Base-by-base conservation (phyloP, 805 yeast genomes). In the Kuraishia hungarica region DNA sequence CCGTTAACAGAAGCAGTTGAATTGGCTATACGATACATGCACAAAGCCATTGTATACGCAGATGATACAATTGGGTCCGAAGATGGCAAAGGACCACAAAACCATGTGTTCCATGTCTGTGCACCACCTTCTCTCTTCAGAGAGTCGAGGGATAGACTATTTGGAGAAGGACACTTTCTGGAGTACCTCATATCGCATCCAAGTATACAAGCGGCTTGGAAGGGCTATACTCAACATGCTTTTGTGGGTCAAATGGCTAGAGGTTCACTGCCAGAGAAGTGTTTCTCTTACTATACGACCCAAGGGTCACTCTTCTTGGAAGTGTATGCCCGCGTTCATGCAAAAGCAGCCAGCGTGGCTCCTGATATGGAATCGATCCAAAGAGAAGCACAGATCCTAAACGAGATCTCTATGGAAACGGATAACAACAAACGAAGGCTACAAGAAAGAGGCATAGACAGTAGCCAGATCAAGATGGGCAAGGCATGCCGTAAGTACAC, bases 221-320 rank as follows among this genome's bases (percentile, higher is more conserved):
- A 74, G 1, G 60, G 62, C 6, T 89, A 87, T 60, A 72, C 75
- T 1, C 65, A 80, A 52, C 96, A 89, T 64, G 79, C 78, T 15
- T 88, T 89, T 66, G 81, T 87, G 17, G 64, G 68, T 52, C 66
- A 71, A 51, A 63, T 86, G 19, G 86, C 87, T 1, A 64, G 72
- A 17, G 82, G 82, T 28, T 63, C 76, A 2, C 70, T 89, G 28
- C 75, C 78, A 2, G 68, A 72, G 20, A 68, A 71, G 6, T 73
- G 75, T 53, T 89, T 87, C 66, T 69, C 76, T 49, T 54, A 60
- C 7, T 69, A 60, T 46, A 67, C 81, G 56, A 72, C 73, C 59
- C 87, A 88, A 69, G 96, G 89, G 67, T 85, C 81, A 69, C 76
- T 80, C 46, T 89, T 88, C 61, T 72, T 89, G 55, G 65, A 79